Evolutionary conservation across 2,329 filamentous ascomycete genomes (phyloP), one percentile per base, ranked within the genome.

Genomic region (Botrytis medusae): DNA sequence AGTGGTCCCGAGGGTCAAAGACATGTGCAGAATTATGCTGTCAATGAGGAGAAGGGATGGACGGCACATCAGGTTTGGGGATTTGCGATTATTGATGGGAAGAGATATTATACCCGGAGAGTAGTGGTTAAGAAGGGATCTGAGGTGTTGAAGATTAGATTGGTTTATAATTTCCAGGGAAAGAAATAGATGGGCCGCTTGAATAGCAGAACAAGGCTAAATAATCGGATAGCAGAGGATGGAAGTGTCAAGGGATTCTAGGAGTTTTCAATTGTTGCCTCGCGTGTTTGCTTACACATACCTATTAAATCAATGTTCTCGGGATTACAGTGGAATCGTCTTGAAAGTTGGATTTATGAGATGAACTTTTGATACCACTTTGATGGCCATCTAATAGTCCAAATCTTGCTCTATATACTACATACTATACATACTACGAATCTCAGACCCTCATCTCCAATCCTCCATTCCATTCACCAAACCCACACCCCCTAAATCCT

Each of bases 1-100:
- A 82, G 80, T 20, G 84, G 83, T 0, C 83, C 84, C 8, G 81
- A 82, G 0, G 83, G 85, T 69, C 82, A 84, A 29, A 76, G 80
- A 51, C 83, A 84, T 73, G 75, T 90, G 40, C 83, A 89, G 80
- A 85, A 82, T 75, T 85, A 79, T 74, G 87, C 86, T 34, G 82
- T 82, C 71, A 89, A 85, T 77, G 74, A 83, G 61, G 83, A 84
- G 68, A 79, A 80, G 75, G 82, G 82, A 40, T 91, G 89, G 89
- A 86, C 82, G 44, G 88, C 86, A 5, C 82, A 85, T 75, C 88
- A 89, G 83, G 76, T 86, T 32, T 86, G 85, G 84, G 85, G 85
- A 0, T 86, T 86, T 75, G 80, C 82, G 10, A 79, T 80, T 57
- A 77, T 86, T 57, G 80, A 84, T 59, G 84, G 82, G 14, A 76